A percentile compares a stretch with the other conserved stretches of the same genome.
Conservation (phyloP, 176 grass and related monocot species). For the Oryza nivara region DNA sequence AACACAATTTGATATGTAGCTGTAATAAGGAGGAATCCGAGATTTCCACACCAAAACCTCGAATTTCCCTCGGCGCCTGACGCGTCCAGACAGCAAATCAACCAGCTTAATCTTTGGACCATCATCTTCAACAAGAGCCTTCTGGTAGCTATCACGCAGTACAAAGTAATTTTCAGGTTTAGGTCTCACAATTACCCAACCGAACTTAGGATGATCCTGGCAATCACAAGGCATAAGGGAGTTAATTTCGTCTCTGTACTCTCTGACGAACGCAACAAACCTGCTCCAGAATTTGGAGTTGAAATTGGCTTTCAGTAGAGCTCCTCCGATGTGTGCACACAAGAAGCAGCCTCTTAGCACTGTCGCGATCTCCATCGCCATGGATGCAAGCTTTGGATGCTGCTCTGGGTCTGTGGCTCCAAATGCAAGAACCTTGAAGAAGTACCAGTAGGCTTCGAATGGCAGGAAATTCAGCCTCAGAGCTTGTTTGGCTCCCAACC, state of each 20-base stretch:
- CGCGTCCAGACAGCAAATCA: background rate
- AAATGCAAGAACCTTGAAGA: background rate
- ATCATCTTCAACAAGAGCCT: background rate
- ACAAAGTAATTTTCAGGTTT: background rate
- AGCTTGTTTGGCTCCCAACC: background rate
- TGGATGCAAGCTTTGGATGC: background rate
- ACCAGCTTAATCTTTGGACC: background rate
- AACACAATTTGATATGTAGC: background rate
- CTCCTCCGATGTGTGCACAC: background rate
- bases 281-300: background rate
- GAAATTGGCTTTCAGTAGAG: background rate
- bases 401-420: background rate
- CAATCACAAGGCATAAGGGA: too few relatives aligned
- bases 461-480: background rate
- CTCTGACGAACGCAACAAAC: background rate
- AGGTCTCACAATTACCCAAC: background rate
- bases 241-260: background rate
- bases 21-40: background rate
- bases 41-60: background rate
- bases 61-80: background rate
- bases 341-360: background rate
- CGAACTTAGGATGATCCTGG: background rate
- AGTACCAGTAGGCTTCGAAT: background rate
- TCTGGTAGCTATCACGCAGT: background rate
- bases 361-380: conserved; percentile 7